These are phyloP conservation scores for Aspergillus tubingensis DNA, from an alignment of 2,329 filamentous ascomycete species.

Conservation along the genomic window DNA sequence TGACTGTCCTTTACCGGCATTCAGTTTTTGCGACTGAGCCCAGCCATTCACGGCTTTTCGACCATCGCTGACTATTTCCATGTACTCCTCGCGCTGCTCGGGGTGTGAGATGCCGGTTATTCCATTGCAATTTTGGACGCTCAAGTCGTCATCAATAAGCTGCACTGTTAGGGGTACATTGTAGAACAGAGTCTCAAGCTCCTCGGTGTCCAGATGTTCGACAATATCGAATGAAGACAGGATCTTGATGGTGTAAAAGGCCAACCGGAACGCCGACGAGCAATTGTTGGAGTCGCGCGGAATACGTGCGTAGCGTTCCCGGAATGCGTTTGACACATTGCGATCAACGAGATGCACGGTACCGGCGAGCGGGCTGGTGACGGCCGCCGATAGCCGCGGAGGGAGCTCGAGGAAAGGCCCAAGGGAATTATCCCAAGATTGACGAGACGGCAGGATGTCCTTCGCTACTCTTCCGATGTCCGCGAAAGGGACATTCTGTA, in stretches of 20 bases:
- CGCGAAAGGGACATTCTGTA: slow-evolving; percentile 38
- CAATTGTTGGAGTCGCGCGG: slow-evolving; percentile 68
- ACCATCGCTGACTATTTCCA: slow-evolving; percentile 55
- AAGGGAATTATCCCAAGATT: slow-evolving; percentile 68
- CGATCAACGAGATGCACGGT: slow-evolving; percentile 63
- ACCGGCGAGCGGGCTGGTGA: slow-evolving; percentile 73
- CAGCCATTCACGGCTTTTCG: slow-evolving; percentile 51
- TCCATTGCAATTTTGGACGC: slow-evolving; percentile 56
- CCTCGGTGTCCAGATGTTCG: slow-evolving; percentile 33
- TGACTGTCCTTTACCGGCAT: slow-evolving; percentile 17
- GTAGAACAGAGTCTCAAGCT: slow-evolving; percentile 47
- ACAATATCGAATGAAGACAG: slow-evolving; percentile 48
- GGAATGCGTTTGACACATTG: slow-evolving; percentile 29
- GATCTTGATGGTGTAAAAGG: slow-evolving; percentile 67
- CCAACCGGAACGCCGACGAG: slow-evolving; percentile 73
- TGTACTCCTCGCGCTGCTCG: slow-evolving; percentile 55
- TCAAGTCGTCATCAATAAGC: slow-evolving; percentile 62
- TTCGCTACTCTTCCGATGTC: slow-evolving; percentile 30
- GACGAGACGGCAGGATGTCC: slow-evolving; percentile 63
- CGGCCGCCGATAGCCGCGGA: slow-evolving; percentile 62
- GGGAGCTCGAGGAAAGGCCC: slow-evolving; percentile 49
- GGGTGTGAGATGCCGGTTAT: slow-evolving; percentile 52
- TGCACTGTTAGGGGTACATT: slow-evolving; percentile 58
- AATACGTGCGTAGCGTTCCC: slow-evolving; percentile 34
- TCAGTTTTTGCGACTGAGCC: slow-evolving; percentile 30